phyloP scores from a whole-genome alignment of 805 yeast species.

The Wickerhamomyces tratensis region DNA sequence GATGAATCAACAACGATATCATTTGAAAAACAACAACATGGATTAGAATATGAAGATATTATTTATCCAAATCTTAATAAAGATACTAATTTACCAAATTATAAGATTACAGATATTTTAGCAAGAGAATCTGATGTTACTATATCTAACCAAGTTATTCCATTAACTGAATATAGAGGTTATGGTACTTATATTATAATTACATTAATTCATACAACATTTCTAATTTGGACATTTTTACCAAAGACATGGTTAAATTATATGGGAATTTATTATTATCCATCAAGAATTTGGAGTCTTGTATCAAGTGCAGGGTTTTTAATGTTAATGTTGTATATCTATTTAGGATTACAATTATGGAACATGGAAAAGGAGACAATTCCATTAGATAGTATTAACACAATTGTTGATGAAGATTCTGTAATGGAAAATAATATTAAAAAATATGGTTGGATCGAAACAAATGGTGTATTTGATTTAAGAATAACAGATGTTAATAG shows the following conservation, averaged over 20 bases:
- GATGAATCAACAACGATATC: neutral
- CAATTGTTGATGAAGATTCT: slow-evolving; percentile 58
- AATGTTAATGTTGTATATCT: slow-evolving; percentile 62
- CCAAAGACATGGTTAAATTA: slow-evolving; percentile 50
- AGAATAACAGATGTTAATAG: slow-evolving; percentile 64
- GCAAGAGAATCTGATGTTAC: slow-evolving; percentile 63
- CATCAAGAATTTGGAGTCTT: slow-evolving; percentile 88
- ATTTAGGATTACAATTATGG: slow-evolving; percentile 60
- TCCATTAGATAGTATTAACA: slow-evolving; percentile 45
- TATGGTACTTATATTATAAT: slow-evolving; percentile 73
- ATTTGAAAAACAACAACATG: neutral
- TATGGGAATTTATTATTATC: slow-evolving; percentile 60
- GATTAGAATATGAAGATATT: slow-evolving; percentile 13
- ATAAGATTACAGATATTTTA: slow-evolving; percentile 35
- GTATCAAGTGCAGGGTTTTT: slow-evolving; percentile 66
- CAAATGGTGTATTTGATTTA: slow-evolving; percentile 83
- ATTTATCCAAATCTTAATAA: slow-evolving; percentile 3
- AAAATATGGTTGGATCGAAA: slow-evolving; percentile 41
- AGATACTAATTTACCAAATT: slow-evolving; percentile 1
- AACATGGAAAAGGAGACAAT: slow-evolving; percentile 69
- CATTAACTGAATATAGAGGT: slow-evolving; percentile 76
- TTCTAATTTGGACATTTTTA: slow-evolving; percentile 65
- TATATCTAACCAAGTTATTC: slow-evolving; percentile 42
- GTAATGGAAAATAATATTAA: slow-evolving; percentile 15
- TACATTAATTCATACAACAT: slow-evolving; percentile 41